Base-by-base conservation (phyloP, 192 early-diverging fungal species). In the Coemansia sp. region DNA sequence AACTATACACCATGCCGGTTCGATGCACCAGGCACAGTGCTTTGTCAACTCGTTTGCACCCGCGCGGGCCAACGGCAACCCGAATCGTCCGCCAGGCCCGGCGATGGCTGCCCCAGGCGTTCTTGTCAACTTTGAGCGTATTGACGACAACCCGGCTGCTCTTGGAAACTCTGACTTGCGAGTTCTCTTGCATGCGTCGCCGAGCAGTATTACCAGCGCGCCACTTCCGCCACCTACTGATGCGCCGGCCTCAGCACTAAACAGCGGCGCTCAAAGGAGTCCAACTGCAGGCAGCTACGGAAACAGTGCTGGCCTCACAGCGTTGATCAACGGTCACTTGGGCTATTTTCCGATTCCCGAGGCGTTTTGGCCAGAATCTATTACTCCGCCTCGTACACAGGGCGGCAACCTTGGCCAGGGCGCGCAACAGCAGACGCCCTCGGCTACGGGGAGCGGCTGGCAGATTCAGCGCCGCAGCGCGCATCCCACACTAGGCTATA, bases 291-390 rank as follows among this genome's bases (percentile, higher is more conserved):
- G 27, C 19, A 52, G 29, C 31, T 58, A 64, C 14, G 65, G 66
- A 13, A 68, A 58, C 45, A 77, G 68, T 41, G 63, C 68, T 0
- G 74, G 74, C 8, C 56, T 70, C 9, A 31, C 54, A 3, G 74
- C 74, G 19, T 41, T 77, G 46, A 60, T 70, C 41, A 56, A 48
- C 27, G 68, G 65, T 3, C 64, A 80, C 11, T 29, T 79, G 5
- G 78, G 77, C 11, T 76, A 83, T 53, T 88, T 90, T 66, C 88
- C 88, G 4, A 84, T 91, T 8, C 88, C 88, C 3, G 88, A 91
- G 48, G 42, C 83, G 15, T 92, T 81, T 66, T 87, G 85, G 87
- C 81, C 84, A 2, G 81, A 83, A 22, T 33, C 56, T 3, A 66
- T 74, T 38, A 29, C 7, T 14, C 52, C 70, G 33, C 70, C 61